A percentile compares a stretch with the other conserved stretches of the same genome.
These are phyloP conservation scores for Hygrocybe coccinea DNA, from an alignment of 768 basidiomycete species.

Conservation along the genomic window DNA sequence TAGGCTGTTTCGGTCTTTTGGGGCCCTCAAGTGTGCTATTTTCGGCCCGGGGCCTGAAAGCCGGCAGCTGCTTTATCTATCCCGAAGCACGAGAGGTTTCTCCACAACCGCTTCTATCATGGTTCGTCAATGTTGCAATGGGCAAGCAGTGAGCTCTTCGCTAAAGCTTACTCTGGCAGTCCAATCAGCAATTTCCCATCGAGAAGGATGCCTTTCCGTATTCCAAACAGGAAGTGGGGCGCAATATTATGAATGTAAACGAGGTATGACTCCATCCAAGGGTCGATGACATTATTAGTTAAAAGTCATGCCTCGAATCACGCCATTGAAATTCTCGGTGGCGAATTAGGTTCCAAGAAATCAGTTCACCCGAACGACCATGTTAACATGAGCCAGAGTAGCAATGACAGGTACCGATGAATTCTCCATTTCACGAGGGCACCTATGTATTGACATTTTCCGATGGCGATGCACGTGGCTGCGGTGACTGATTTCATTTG, in stretches of 20 bases:
- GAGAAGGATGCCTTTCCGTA: slow-evolving; percentile 96
- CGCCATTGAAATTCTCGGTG: slow-evolving; percentile 94
- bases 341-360: slow-evolving; percentile 90
- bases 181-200: slow-evolving; percentile 57
- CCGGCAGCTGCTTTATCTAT: neutral
- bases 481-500: slow-evolving; percentile 78
- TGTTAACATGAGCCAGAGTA: slow-evolving; percentile 98
- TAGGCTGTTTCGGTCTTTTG: too few species aligned
- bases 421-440: neutral
- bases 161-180: slow-evolving; percentile 21
- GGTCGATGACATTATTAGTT: too few species aligned
- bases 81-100: slow-evolving; percentile 27
- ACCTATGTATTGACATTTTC: slow-evolving; percentile 30
- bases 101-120: slow-evolving; percentile 19
- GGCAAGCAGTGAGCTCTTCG: neutral
- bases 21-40: too few species aligned
- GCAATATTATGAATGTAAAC: slow-evolving; percentile 99
- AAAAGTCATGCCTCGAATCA: slow-evolving; percentile 59
- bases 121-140: slow-evolving; percentile 27
- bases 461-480: slow-evolving; percentile 98
- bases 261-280: slow-evolving; percentile 49
- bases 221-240: slow-evolving; percentile 99
- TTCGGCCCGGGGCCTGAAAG: neutral
- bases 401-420: slow-evolving; percentile 85
- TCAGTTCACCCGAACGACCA: slow-evolving; percentile 99